Conservation (phyloP, 306 rosid species). For the Cotoneaster glaucophyllus region DNA sequence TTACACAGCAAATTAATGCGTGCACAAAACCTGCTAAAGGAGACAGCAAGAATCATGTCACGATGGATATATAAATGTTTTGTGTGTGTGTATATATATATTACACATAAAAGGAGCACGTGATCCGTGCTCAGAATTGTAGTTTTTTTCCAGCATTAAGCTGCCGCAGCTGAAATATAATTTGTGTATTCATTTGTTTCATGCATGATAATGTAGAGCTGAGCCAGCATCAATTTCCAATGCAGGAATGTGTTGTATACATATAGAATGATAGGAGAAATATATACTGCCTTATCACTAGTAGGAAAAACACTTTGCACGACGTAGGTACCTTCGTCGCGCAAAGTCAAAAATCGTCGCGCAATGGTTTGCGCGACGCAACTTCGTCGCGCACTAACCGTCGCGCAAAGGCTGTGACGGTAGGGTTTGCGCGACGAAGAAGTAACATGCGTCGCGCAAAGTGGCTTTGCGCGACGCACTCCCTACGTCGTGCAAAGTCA, state of each 20-base stretch:
- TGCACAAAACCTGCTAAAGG: background rate
- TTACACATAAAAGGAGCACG: slow-evolving; percentile 1
- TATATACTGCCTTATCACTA: slow-evolving; percentile 10
- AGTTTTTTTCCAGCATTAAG: background rate
- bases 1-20: background rate
- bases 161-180: background rate
- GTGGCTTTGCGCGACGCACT: no score
- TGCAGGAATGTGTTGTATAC: background rate
- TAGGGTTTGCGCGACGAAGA: no score
- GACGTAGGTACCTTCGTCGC: no score
- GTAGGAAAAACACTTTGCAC: no score
- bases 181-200: background rate
- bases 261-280: background rate
- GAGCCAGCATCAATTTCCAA: slow-evolving; percentile 27
- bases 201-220: background rate
- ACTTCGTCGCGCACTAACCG: no score
- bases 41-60: slow-evolving; percentile 30
- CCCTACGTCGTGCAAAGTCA: no score
- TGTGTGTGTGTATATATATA: background rate
- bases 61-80: no score
- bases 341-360: no score
- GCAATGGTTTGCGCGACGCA: no score
- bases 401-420: no score
- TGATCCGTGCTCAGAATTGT: slow-evolving; percentile 9
- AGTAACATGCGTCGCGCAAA: no score